These are phyloP conservation scores for Zygosaccharomyces pseudobailii DNA, from an alignment of 1,139 yeast genomes.

Conservation along the genomic window DNA sequence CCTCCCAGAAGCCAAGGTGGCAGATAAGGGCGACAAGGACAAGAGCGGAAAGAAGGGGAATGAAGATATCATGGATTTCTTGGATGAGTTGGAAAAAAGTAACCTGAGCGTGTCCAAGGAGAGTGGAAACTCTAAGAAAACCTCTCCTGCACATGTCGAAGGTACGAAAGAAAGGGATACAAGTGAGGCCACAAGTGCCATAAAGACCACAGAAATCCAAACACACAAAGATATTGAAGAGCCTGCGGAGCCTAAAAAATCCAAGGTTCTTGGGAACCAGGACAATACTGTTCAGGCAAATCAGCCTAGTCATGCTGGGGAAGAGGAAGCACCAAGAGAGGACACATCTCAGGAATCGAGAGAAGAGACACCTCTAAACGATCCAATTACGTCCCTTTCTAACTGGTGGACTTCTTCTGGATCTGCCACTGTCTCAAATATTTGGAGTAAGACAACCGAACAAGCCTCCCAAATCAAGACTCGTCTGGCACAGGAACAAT, in stretches of 20 bases:
- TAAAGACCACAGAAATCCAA: no score
- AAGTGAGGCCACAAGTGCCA: no score
- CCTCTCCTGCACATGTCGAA: slow-evolving; percentile 16
- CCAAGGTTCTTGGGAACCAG: background rate
- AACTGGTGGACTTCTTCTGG: slow-evolving; percentile 84
- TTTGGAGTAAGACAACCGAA: slow-evolving; percentile 51
- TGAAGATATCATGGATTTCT: slow-evolving; percentile 77
- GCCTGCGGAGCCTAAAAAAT: slow-evolving; percentile 1
- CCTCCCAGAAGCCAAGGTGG: slow-evolving; percentile 59
- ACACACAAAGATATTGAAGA: slow-evolving; percentile 5
- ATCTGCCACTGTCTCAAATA: slow-evolving; percentile 62
- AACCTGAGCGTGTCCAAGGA: slow-evolving; percentile 25
- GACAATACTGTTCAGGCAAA: slow-evolving; percentile 2
- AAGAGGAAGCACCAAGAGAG: slow-evolving; percentile 16
- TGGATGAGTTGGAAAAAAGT: slow-evolving; percentile 67
- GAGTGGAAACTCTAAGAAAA: slow-evolving; percentile 8
- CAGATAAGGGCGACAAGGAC: slow-evolving; percentile 26
- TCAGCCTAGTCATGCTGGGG: slow-evolving; percentile 10
- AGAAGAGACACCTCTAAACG: slow-evolving; percentile 38
- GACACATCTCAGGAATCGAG: slow-evolving; percentile 10
- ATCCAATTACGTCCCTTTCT: slow-evolving; percentile 66
- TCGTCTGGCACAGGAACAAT: slow-evolving; percentile 25
- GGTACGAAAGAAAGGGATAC: slow-evolving; percentile 1
- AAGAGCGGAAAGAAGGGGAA: slow-evolving; percentile 42
- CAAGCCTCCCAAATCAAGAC: slow-evolving; percentile 33